These are phyloP conservation scores for Neofusicoccum ribis DNA, from an alignment of 2,329 filamentous ascomycete genomes.

Conservation along the genomic window DNA sequence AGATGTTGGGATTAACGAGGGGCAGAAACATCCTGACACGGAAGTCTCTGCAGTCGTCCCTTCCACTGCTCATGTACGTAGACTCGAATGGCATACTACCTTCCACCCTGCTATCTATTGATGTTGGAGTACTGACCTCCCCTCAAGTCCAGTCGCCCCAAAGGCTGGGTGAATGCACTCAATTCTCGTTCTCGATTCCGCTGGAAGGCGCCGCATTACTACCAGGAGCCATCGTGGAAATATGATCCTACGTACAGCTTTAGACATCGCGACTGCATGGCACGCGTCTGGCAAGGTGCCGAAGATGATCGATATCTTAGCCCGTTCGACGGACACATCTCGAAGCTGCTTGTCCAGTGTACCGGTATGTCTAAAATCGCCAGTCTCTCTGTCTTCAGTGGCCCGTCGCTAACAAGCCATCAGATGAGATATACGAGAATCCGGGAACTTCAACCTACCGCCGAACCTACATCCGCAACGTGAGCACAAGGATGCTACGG, in stretches of 20 bases:
- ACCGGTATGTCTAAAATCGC: not conserved
- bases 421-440: constrained; percentile 34
- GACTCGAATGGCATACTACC: not conserved
- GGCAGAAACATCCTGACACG: not conserved
- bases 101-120: too few species aligned
- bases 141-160: constrained; percentile 17
- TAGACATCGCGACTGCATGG: constrained; percentile 5
- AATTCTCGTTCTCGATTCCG: not conserved
- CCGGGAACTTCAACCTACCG: constrained; percentile 29
- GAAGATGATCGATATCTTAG: constrained; percentile 34
- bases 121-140: not conserved
- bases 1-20: not conserved
- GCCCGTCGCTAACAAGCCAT: too few species aligned
- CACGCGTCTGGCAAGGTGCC: constrained; percentile 1
- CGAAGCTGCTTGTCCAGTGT: constrained; percentile 33
- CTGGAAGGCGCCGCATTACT: constrained; percentile 13
- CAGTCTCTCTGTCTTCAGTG: too few species aligned
- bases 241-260: not conserved
- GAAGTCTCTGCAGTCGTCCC: not conserved
- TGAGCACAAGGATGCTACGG: constrained; percentile 30
- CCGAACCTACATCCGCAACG: constrained; percentile 33
- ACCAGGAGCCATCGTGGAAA: constrained; percentile 8
- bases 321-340: constrained; percentile 31
- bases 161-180: constrained; percentile 28
- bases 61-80: not conserved